phyloP scores from a whole-genome alignment of 306 rosid genomes.

The Vigna nakashimae region DNA sequence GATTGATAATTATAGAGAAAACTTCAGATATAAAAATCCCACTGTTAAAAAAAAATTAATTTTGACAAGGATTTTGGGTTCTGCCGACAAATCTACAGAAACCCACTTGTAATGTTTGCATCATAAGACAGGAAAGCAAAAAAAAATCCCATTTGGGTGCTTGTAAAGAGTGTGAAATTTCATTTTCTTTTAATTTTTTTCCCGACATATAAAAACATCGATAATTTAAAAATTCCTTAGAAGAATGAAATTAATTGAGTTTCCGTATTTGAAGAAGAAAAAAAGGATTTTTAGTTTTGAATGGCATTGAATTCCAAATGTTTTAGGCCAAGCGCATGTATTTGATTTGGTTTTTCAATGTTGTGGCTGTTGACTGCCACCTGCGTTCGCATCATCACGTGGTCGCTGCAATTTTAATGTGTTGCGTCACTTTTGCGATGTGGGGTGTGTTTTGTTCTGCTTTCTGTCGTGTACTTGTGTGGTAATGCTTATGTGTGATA shows the following conservation, averaged over 20 bases:
- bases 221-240: background rate
- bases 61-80: background rate
- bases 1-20: no score
- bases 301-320: background rate
- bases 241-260: background rate
- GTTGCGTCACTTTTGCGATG: constrained; percentile 19
- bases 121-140: background rate
- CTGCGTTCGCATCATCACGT: constrained; percentile 13
- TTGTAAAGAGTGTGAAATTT: background rate
- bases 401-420: background rate
- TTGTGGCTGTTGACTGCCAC: constrained; percentile 9
- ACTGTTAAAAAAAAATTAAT: no score
- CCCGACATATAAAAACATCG: background rate
- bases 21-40: no score
- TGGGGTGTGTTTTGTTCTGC: constrained; percentile 28
- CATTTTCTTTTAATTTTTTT: background rate
- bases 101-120: background rate
- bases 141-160: background rate
- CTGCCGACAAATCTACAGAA: constrained; percentile 47
- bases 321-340: background rate
- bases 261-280: background rate
- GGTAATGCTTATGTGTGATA: constrained; percentile 16
- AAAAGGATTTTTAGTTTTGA: background rate
- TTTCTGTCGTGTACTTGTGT: constrained; percentile 20
- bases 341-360: background rate